Percentiles rank a stretch among this genome's conserved stretches.
phyloP scores from a whole-genome alignment of 169 alveolate genomes.

The Cryptosporidium muris region DNA sequence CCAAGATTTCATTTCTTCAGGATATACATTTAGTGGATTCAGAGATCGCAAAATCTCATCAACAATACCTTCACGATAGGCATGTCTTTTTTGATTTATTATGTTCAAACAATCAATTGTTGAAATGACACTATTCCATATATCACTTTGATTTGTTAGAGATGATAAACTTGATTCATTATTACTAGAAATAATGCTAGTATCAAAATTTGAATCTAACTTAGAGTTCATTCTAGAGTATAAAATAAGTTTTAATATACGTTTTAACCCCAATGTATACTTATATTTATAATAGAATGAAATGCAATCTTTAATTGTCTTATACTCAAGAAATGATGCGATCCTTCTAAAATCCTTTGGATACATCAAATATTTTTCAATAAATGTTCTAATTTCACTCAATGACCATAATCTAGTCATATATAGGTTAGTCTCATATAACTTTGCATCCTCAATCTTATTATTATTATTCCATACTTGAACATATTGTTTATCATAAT shows the following conservation, averaged over 20 bases:
- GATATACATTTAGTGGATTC: neutral
- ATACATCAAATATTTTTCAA: constrained; percentile 85
- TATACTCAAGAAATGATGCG: constrained; percentile 84
- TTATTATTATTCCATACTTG: neutral
- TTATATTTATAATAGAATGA: constrained; percentile 76
- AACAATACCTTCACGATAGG: constrained; percentile 42
- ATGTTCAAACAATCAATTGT: constrained; percentile 42
- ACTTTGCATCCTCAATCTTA: constrained; percentile 36
- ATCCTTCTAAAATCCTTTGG: constrained; percentile 88
- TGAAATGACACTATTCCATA: constrained; percentile 35
- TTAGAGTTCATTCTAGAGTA: neutral
- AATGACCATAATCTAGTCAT: constrained; percentile 82
- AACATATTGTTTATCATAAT: constrained; percentile 9
- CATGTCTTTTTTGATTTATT: constrained; percentile 21
- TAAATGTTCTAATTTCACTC: constrained; percentile 81
- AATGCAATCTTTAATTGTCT: constrained; percentile 85
- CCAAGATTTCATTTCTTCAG: neutral
- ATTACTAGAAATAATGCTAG: neutral
- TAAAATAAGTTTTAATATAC: constrained; percentile 46
- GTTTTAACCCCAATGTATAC: constrained; percentile 75
- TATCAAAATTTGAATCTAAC: neutral
- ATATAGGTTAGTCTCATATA: constrained; percentile 66
- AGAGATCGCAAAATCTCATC: constrained; percentile 51
- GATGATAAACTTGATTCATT: neutral
- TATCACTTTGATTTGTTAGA: neutral